phyloP scores from a whole-genome alignment of 345 rosid genomes.

The Salix arbutifolia region DNA sequence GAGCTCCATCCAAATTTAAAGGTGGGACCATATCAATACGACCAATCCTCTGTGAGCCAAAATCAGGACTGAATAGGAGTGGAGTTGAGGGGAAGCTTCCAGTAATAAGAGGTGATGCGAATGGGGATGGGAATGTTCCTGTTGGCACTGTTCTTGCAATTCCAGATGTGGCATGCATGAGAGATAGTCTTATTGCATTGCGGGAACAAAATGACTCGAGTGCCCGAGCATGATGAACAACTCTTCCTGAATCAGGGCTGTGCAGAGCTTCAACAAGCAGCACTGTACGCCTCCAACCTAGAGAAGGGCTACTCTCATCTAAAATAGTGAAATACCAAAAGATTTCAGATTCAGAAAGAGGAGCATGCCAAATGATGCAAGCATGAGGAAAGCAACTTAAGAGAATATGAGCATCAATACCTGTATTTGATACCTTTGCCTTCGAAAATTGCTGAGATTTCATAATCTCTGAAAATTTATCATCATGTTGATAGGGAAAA shows the following conservation, averaged over 20 bases:
- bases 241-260: constrained; percentile 80
- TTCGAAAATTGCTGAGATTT: constrained; percentile 39
- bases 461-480: constrained; percentile 55
- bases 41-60: constrained; percentile 61
- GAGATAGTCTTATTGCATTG: constrained; percentile 66
- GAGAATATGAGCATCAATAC: constrained; percentile 22
- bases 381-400: not conserved
- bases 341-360: constrained; percentile 19
- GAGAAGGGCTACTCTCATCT: constrained; percentile 64
- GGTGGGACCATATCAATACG: constrained; percentile 89
- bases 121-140: constrained; percentile 77
- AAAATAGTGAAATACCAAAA: constrained; percentile 23
- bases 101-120: constrained; percentile 72
- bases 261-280: constrained; percentile 93
- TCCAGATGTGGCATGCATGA: constrained; percentile 56
- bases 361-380: constrained; percentile 1
- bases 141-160: constrained; percentile 45
- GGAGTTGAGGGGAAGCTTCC: constrained; percentile 98
- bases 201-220: constrained; percentile 79
- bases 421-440: constrained; percentile 39
- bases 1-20: constrained; percentile 80
- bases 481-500: constrained; percentile 75
- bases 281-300: constrained; percentile 95
- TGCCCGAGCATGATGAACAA: constrained; percentile 77
- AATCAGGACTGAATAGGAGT: constrained; percentile 76